These are phyloP conservation scores for Metschnikowia cubensis DNA, from an alignment of 805 yeast genomes.

Conservation along the genomic window DNA sequence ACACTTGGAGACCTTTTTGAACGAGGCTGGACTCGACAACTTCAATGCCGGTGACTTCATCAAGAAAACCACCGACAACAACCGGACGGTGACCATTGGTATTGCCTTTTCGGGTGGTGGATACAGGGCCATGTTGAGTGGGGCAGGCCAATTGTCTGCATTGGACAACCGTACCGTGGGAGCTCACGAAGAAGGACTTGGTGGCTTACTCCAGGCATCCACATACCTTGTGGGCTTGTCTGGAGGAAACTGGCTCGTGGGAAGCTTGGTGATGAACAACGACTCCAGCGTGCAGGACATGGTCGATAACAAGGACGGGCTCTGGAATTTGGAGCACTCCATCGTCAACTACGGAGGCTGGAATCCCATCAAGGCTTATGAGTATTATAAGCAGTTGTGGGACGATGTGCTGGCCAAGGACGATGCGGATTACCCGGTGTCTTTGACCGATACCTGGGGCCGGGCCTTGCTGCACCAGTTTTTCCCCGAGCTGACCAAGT, in stretches of 20 bases:
- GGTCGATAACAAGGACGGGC: slow-evolving; percentile 19
- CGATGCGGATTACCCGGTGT: slow-evolving; percentile 35
- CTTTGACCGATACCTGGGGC: slow-evolving; percentile 43
- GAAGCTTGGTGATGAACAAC: slow-evolving; percentile 56
- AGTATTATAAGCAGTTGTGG: slow-evolving; percentile 25
- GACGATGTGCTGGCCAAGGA: slow-evolving; percentile 29
- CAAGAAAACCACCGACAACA: slow-evolving; percentile 24
- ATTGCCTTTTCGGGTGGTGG: slow-evolving; percentile 80
- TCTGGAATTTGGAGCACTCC: slow-evolving; percentile 35
- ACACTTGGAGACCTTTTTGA: slow-evolving; percentile 44
- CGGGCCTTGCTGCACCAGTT: slow-evolving; percentile 39
- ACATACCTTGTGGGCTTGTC: slow-evolving; percentile 19
- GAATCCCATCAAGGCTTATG: slow-evolving; percentile 15
- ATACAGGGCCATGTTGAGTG: slow-evolving; percentile 81
- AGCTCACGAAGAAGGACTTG: slow-evolving; percentile 19
- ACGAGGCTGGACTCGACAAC: slow-evolving; percentile 43
- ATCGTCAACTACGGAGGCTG: slow-evolving; percentile 25
- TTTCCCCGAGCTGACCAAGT: slow-evolving; percentile 25
- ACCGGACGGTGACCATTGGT: slow-evolving; percentile 47
- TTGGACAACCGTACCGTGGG: slow-evolving; percentile 63
- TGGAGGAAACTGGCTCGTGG: slow-evolving; percentile 59
- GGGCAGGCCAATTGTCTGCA: slow-evolving; percentile 81
- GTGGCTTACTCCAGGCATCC: slow-evolving; percentile 20
- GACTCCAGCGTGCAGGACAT: slow-evolving; percentile 49
- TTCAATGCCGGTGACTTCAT: slow-evolving; percentile 44